These are phyloP conservation scores for Aspergillus thermomutatus DNA, from an alignment of 2,329 filamentous ascomycete species.

Conservation along the genomic window DNA sequence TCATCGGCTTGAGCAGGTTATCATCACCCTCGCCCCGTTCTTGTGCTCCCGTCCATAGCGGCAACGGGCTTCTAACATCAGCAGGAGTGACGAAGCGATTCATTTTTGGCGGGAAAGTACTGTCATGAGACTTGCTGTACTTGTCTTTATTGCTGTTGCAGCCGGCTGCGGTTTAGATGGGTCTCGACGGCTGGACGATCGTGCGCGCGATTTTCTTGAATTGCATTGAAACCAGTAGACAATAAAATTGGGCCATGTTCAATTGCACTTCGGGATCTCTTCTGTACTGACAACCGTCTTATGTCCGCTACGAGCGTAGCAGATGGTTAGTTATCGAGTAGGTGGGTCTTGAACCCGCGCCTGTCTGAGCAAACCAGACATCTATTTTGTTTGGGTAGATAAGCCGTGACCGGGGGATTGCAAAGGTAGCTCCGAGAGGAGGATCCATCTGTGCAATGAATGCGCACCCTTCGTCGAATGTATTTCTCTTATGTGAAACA, in stretches of 20 bases:
- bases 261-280: background rate
- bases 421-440: background rate
- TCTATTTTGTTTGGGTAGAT: background rate
- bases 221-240: background rate
- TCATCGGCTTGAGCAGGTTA: conserved; percentile 28
- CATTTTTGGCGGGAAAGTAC: conserved; percentile 31
- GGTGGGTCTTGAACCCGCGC: background rate
- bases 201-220: conserved; percentile 15
- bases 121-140: conserved; percentile 30
- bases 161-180: conserved; percentile 3
- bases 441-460: background rate
- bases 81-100: conserved; percentile 29
- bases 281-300: background rate
- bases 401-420: background rate
- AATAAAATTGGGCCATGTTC: background rate
- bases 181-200: conserved; percentile 18
- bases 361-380: background rate
- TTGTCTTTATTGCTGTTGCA: conserved; percentile 23
- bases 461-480: background rate
- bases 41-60: conserved; percentile 26
- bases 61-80: conserved; percentile 28
- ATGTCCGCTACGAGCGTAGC: background rate
- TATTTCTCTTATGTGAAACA: background rate
- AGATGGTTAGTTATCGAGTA: background rate
- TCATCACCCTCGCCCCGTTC: conserved; percentile 31